These are phyloP conservation scores for Vitis hybrid DNA, from an alignment of 177 flowering plant genomes.

Conservation along the genomic window DNA sequence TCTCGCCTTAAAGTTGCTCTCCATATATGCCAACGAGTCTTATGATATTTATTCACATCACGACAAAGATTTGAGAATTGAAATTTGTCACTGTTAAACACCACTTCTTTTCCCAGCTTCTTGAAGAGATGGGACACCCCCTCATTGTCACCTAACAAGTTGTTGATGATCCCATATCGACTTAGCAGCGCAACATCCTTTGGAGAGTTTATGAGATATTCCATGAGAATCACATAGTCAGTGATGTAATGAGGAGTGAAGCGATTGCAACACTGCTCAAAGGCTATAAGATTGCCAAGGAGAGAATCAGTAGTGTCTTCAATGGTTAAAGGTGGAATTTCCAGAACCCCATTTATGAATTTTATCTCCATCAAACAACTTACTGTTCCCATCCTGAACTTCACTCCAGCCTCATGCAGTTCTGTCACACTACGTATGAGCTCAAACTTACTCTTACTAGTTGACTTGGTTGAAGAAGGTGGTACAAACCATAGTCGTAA, in stretches of 20 bases:
- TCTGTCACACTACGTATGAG: conserved; percentile 10
- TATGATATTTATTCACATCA: conserved; percentile 6
- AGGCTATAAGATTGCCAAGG: conserved; percentile 11
- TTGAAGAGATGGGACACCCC: conserved; percentile 8
- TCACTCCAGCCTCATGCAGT: conserved; percentile 17
- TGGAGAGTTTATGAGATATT: conserved; percentile 13
- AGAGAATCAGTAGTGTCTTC: conserved; percentile 3
- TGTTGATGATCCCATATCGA: conserved; percentile 6
- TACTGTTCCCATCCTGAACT: conserved; percentile 5
- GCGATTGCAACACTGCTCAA: conserved; percentile 1
- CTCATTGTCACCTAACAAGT: conserved; percentile 8
- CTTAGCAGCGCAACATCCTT: conserved; percentile 11
- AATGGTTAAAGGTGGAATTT: conserved; percentile 12
- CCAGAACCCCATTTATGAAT: conserved; percentile 10
- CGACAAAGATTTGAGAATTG: background rate
- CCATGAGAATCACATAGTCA: conserved; percentile 15
- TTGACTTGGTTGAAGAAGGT: background rate
- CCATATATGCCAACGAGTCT: conserved; percentile 7
- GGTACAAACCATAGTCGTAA: conserved; percentile 4
- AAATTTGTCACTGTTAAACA: background rate
- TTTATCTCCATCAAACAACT: conserved; percentile 4
- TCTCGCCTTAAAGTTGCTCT: conserved; percentile 6
- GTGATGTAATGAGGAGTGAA: background rate
- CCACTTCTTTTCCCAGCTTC: background rate
- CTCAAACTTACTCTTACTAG: background rate